Evolutionary conservation across 176 grass and related monocot species (phyloP).

Genomic region (Zea mays): Zm-B73-REFERENCE-NAM-5.0 NC_050097.1:152496501-152497000

Average conservation of each 20-base stretch:
- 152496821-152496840: slow-evolving; percentile 3
- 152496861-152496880: neutral
- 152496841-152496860: neutral
- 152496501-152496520: slow-evolving; percentile 19
- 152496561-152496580: slow-evolving; percentile 21
- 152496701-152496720: neutral
- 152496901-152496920: slow-evolving; percentile 16
- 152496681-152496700: slow-evolving; percentile 12
- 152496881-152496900: neutral
- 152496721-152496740: slow-evolving; percentile 27
- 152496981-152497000: slow-evolving; percentile 18
- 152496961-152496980: neutral
- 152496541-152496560: slow-evolving; percentile 8
- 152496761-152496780: slow-evolving; percentile 16
- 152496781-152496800: neutral
- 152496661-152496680: neutral
- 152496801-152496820: slow-evolving; percentile 4
- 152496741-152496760: neutral
- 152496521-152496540: neutral
- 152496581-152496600: slow-evolving; percentile 74
- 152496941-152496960: slow-evolving; percentile 18
- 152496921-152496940: slow-evolving; percentile 7
- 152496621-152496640: slow-evolving; percentile 88
- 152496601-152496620: slow-evolving; percentile 94
- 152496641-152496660: slow-evolving; percentile 18